Conservation (phyloP, 2,329 filamentous ascomycete genomes). For the Curvularia lunata region DNA sequence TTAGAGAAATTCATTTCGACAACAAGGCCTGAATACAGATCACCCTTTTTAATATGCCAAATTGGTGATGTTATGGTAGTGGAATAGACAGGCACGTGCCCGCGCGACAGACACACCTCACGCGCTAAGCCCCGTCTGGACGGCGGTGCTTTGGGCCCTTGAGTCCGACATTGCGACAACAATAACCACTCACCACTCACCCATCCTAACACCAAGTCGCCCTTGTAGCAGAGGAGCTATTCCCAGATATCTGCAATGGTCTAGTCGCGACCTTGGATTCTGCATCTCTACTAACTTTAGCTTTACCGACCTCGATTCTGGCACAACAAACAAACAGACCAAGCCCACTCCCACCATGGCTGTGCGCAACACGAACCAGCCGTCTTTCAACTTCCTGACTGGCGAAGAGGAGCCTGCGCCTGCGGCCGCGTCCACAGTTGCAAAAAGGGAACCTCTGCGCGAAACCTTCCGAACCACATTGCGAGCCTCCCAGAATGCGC, state of each 20-base stretch:
- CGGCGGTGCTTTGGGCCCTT: constrained; percentile 20
- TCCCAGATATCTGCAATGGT: constrained; percentile 1
- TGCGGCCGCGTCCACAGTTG: constrained; percentile 37
- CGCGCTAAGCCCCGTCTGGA: constrained; percentile 23
- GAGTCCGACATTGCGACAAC: constrained; percentile 18
- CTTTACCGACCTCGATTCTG: neutral
- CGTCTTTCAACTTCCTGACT: constrained; percentile 58
- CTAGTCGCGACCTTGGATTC: neutral
- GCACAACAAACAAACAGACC: constrained; percentile 20
- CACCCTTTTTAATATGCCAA: neutral
- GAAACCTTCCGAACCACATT: constrained; percentile 51
- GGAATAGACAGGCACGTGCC: constrained; percentile 7
- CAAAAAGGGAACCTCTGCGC: constrained; percentile 47
- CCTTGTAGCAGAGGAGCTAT: neutral
- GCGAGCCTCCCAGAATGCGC: constrained; percentile 51
- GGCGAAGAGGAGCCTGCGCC: constrained; percentile 49
- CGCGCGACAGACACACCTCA: constrained; percentile 9
- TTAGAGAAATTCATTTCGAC: neutral
- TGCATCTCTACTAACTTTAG: neutral
- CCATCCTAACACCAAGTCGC: neutral
- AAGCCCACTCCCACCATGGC: constrained; percentile 30
- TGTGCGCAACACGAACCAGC: constrained; percentile 48
- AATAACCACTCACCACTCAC: constrained; percentile 2
- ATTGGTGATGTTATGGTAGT: neutral
- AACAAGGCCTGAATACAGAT: neutral